Evolutionary conservation across 2,329 filamentous ascomycete species (phyloP), one percentile per base, ranked within the genome.

Genomic region (Fusarium solani-melongenae): DNA sequence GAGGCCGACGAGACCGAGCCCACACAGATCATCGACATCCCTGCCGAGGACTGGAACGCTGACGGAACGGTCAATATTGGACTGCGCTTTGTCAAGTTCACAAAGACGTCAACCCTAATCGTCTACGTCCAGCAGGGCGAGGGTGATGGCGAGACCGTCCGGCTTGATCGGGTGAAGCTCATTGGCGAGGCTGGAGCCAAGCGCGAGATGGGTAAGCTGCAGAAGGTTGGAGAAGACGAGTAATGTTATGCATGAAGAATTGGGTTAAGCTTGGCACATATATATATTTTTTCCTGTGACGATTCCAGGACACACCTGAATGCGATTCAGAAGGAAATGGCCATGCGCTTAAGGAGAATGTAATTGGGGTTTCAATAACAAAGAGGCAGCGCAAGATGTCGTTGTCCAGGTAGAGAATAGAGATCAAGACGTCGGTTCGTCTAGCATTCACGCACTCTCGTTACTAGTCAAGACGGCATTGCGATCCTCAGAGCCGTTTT

Each of bases 21-120:
- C 1, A 95, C 94, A 17, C 96, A 99, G 83, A 88, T 88, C 61
- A 90, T 98, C 68, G 92, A 92, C 77, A 87, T 99, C 49, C 87
- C 88, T 70, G 86, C 91, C 53, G 87, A 89, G 61, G 94, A 98
- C 79, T 99, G 96, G 96, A 93, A 95, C 82, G 86, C 88, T 51
- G 90, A 93, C 15, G 92, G 91, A 60, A 96, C 94, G 10, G 92
- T 91, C 15, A 93, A 88, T 77, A 84, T 96, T 62, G 84, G 88
- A 51, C 85, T 98, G 77, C 93, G 95, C 15, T 98, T 96, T 79
- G 96, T 99, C 84, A 98, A 98, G 85, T 99, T 98, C 87, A 96
- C 98, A 85, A 97, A 95, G 80, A 93, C 98, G 62, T 93, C 91
- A 68, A 96, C 92, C 70, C 81, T 99, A 77, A 92, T 97, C 20